A percentile compares a stretch with the other conserved stretches of the same genome.
These are phyloP conservation scores for Betula pendula DNA, from an alignment of 306 rosid genomes.

Conservation along the genomic window DNA sequence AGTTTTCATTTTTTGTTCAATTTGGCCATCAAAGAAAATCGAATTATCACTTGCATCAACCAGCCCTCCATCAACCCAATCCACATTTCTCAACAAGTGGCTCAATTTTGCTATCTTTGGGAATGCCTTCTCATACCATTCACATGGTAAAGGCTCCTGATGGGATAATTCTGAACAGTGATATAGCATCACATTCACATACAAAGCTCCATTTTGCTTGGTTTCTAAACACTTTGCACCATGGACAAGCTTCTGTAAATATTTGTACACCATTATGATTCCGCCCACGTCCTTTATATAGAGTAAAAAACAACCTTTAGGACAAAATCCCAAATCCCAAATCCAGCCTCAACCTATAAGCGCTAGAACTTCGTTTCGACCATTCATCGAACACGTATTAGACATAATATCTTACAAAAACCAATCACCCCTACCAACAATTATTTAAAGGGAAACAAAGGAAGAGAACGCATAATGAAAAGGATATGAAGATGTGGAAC, in stretches of 20 bases:
- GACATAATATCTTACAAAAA: background rate
- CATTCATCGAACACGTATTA: constrained; percentile 31
- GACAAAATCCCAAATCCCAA: background rate
- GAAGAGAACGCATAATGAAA: background rate
- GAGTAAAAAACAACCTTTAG: background rate
- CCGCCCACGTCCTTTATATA: background rate
- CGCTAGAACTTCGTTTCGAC: constrained; percentile 22
- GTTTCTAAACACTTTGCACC: constrained; percentile 28
- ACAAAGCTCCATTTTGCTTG: constrained; percentile 33
- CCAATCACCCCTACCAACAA: background rate
- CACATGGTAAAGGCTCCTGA: constrained; percentile 35
- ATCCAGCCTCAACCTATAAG: background rate
- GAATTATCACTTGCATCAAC: constrained; percentile 54
- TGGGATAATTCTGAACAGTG: constrained; percentile 47
- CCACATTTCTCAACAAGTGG: constrained; percentile 52
- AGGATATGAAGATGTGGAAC: background rate
- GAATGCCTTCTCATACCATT: constrained; percentile 53
- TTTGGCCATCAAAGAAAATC: constrained; percentile 41
- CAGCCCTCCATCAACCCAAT: constrained; percentile 61
- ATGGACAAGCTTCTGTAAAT: constrained; percentile 16
- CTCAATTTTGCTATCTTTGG: constrained; percentile 45
- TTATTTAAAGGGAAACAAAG: too few species aligned
- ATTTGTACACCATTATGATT: constrained; percentile 40
- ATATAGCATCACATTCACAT: constrained; percentile 41
- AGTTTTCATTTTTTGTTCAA: constrained; percentile 47